These are phyloP conservation scores for Ophiocordyceps camponoti-rufipedis DNA, from an alignment of 2,329 filamentous ascomycete genomes.

Conservation along the genomic window DNA sequence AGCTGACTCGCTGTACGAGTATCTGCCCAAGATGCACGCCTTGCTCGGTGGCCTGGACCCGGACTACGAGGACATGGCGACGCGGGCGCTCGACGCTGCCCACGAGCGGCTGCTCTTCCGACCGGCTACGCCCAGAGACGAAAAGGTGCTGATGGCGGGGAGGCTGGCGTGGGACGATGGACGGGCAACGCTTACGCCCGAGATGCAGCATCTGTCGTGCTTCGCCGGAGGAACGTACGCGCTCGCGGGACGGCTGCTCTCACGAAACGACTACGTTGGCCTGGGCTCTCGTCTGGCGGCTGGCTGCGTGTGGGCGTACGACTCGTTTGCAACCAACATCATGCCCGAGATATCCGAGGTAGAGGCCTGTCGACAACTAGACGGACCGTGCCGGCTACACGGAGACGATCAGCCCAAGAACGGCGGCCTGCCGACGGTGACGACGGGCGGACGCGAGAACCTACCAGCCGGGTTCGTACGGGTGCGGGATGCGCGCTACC, in stretches of 20 bases:
- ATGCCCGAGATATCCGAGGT: constrained; percentile 32
- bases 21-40: constrained; percentile 37
- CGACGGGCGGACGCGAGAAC: constrained; percentile 2
- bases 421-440: not conserved
- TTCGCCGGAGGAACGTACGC: constrained; percentile 56
- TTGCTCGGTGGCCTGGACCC: constrained; percentile 47
- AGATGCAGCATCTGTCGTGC: constrained; percentile 45
- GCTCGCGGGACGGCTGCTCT: constrained; percentile 44
- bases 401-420: constrained; percentile 3
- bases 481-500: constrained; percentile 28
- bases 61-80: constrained; percentile 48
- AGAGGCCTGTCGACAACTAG: constrained; percentile 15
- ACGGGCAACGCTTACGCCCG: constrained; percentile 11
- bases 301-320: constrained; percentile 37
- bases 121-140: constrained; percentile 41
- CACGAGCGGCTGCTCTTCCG: constrained; percentile 47
- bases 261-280: constrained; percentile 24
- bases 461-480: constrained; percentile 41
- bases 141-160: constrained; percentile 42
- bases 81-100: constrained; percentile 40
- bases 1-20: constrained; percentile 37
- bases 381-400: constrained; percentile 17
- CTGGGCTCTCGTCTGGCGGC: constrained; percentile 28
- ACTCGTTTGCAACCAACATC: constrained; percentile 27
- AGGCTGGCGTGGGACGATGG: constrained; percentile 13